Evolutionary conservation across 495 filamentous ascomycete genomes (phyloP).

Genomic region (Tetracladium setigerum): DNA sequence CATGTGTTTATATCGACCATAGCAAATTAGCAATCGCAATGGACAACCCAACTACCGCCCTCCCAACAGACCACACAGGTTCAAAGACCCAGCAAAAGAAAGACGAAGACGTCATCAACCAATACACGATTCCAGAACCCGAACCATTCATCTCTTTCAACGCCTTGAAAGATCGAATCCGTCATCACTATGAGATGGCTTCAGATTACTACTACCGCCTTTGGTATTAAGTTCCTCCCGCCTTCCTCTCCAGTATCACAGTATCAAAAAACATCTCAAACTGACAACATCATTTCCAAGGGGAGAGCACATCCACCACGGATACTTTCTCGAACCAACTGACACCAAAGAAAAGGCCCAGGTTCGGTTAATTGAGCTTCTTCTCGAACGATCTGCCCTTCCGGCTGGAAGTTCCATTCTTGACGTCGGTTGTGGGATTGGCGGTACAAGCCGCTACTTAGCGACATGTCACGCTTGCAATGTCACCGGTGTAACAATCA

Average conservation of each 20-base stretch:
- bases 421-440: slow-evolving; percentile 50
- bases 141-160: slow-evolving; percentile 44
- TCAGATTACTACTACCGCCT: slow-evolving; percentile 46
- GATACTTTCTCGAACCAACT: slow-evolving; percentile 37
- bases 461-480: slow-evolving; percentile 35
- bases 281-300: slow-evolving; percentile 23
- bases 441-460: slow-evolving; percentile 46
- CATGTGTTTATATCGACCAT: too few species aligned
- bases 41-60: background rate
- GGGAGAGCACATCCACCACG: slow-evolving; percentile 57
- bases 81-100: slow-evolving; percentile 21
- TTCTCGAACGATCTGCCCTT: slow-evolving; percentile 37
- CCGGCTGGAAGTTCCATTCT: slow-evolving; percentile 30
- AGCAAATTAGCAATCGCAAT: background rate
- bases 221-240: slow-evolving; percentile 26
- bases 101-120: slow-evolving; percentile 25
- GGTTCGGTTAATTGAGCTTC: slow-evolving; percentile 39
- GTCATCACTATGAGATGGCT: slow-evolving; percentile 50
- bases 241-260: background rate
- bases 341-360: slow-evolving; percentile 45
- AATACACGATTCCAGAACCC: slow-evolving; percentile 40
- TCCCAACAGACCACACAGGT: too few species aligned
- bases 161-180: slow-evolving; percentile 50
- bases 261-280: background rate
- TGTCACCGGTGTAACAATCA: slow-evolving; percentile 52